A percentile compares a stretch with the other conserved stretches of the same genome.
phyloP scores from a whole-genome alignment of 495 filamentous ascomycete genomes.

The Polyplosphaeria fusca region DNA sequence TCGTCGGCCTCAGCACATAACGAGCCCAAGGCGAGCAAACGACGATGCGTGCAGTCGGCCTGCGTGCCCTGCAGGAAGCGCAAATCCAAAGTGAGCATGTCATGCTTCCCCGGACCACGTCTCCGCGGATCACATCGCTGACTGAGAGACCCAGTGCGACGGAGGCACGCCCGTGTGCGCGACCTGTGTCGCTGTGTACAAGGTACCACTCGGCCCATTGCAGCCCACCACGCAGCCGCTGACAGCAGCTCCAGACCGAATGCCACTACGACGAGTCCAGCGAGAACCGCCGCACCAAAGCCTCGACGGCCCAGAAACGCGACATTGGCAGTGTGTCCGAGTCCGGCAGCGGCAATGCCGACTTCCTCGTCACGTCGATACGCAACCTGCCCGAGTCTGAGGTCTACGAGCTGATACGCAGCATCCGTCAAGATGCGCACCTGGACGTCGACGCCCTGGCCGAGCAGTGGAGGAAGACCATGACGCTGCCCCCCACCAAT shows the following conservation, averaged over 20 bases:
- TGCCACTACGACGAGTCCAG: constrained; percentile 50
- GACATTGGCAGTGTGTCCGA: constrained; percentile 40
- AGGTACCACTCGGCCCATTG: constrained; percentile 13
- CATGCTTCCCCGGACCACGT: too few relatives aligned
- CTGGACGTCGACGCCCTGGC: constrained; percentile 41
- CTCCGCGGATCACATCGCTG: too few relatives aligned
- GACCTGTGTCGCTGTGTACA: constrained; percentile 51
- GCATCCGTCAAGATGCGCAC: constrained; percentile 40
- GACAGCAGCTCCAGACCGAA: constrained; percentile 38
- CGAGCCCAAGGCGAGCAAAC: constrained; percentile 35
- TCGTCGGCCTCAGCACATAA: neutral
- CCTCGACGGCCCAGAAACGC: constrained; percentile 38
- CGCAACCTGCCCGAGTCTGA: constrained; percentile 46
- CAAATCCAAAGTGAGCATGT: constrained; percentile 54
- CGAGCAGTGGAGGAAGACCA: constrained; percentile 38
- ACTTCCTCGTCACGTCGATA: constrained; percentile 44
- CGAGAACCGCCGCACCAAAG: constrained; percentile 43
- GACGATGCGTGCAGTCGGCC: constrained; percentile 51
- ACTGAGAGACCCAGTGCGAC: neutral
- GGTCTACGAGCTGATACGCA: constrained; percentile 45
- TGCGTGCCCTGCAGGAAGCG: constrained; percentile 55
- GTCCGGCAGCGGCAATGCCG: constrained; percentile 41
- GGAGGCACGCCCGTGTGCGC: constrained; percentile 43
- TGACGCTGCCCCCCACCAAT: constrained; percentile 26
- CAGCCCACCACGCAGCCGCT: neutral